phyloP scores from a whole-genome alignment of 257 asterid genomes.

The Anisodus acutangulus region DNA sequence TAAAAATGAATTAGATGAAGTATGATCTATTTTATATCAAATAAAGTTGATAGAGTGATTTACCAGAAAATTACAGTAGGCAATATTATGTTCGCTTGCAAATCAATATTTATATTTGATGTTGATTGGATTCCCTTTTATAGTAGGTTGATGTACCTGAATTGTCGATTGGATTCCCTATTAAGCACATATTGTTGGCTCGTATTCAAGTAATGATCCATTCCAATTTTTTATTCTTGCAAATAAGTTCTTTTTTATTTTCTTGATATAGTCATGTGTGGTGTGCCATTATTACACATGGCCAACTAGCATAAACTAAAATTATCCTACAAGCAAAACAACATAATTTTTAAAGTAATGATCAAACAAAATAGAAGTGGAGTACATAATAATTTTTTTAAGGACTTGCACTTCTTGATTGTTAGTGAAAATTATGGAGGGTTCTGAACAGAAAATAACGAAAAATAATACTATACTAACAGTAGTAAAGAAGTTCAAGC shows the following conservation, averaged over 20 bases:
- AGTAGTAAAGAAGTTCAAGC: not conserved
- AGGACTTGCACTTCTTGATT: not conserved
- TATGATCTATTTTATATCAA: no score
- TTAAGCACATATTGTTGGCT: not conserved
- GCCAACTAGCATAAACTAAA: not conserved
- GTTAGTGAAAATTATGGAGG: not conserved
- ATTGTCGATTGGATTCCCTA: not conserved
- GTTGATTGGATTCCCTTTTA: constrained; percentile 9
- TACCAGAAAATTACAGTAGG: not conserved
- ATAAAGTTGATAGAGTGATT: not conserved
- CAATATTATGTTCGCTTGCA: no score
- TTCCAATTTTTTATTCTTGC: not conserved
- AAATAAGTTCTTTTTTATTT: not conserved
- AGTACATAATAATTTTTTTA: not conserved
- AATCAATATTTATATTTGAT: not conserved
- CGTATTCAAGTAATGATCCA: not conserved
- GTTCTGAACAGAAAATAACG: not conserved
- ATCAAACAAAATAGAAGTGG: not conserved
- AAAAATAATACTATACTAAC: not conserved
- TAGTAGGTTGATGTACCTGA: constrained; percentile 1
- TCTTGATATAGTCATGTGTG: not conserved
- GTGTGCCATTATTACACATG: not conserved
- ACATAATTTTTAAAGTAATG: not conserved
- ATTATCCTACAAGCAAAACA: not conserved
- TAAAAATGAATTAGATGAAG: not conserved